Evolutionary conservation across 345 rosid genomes (phyloP), one percentile per base, ranked within the genome.

Genomic region (Jatropha curcas): DNA sequence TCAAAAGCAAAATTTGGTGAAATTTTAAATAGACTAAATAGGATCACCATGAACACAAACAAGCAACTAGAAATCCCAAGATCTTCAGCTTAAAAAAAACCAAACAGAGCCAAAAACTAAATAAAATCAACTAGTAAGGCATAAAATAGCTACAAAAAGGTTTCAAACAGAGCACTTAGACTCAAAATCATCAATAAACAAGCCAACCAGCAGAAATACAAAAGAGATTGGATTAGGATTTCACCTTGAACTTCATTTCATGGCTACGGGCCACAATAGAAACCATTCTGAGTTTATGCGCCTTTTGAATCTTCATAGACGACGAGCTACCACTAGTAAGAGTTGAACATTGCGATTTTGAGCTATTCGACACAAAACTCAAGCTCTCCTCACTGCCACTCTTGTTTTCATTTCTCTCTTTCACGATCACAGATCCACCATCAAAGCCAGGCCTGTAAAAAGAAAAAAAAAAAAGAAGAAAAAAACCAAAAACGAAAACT

Each of bases 171-270:
- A 74, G n/a, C 17, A 20, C 58, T 5, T 3, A 7, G 39, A 55
- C 16, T 45, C 60, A n/a, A 34, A 60, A 57, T 3, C 33, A 34
- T 7, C 61, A 37, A 51, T 22, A 35, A 35, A 33, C 10, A 53
- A 53, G 28, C 25, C 67, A 34, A 45, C n/a, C n/a, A n/a, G 70
- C 73, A 62, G 56, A 46, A 43, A 63, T 4, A 14, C n/a, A 13
- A 31, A 58, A 50, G 20, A 14, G 37, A 53, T 28, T 7, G 45
- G 11, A 5, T n/a, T n/a, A 34, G 24, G 35, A 22, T 17, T 5
- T n/a, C n/a, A 88, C 98, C 88, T 92, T 84, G 80, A 87, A 81
- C 75, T 89, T 82, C 77, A 82, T 74, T 24, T 82, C 85, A 14
- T 73, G 82, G 73, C 60, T 48, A 62, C 83, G 80, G 71, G 81